Base-by-base conservation (phyloP, 352 stramenopile genomes). In the Elongisporangium undulatum region DNA sequence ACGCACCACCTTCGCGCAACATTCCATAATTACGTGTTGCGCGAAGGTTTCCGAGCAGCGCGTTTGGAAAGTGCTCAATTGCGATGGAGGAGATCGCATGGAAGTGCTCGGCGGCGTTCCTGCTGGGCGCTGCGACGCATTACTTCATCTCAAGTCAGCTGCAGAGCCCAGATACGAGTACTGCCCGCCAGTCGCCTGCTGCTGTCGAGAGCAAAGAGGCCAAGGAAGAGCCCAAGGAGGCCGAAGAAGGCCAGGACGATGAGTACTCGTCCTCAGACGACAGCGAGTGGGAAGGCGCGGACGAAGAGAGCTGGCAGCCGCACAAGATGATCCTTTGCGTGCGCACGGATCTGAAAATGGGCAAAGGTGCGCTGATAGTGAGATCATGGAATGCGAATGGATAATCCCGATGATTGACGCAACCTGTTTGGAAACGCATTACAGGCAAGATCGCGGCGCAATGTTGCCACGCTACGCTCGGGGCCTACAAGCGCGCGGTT, bases 241-340 rank as follows among this genome's bases (percentile, higher is more conserved):
- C 63, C 21, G 66, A 56, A 12, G 57, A 70, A 26, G 56, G 59
- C 20, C 56, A 50, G 4, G 60, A 77, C 21, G 64, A 67, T 34
- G 62, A 64, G 12, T 3, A 17, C 16, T 48, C 52, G 26, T 52
- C 38, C 50, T 81, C 76, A 4, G 77, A 85, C 17, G 82, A 92
- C 26, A 63, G 65, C 38, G 77, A 82, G 24, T 91, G 81, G 72
- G 78, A 91, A 45, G 85, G 72, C 62, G 70, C 73, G 48, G 83
- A 94, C 53, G 74, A 74, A 7, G 61, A 68, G 38, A 77, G 55
- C 59, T 92, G 70, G 75, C 58, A 78, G 59, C 84, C 84, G 20
- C 86, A 95, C 75, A 97, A 96, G 65, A 98, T 98, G 92, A 89
- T 99, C 55, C 81, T 99, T 19, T 96, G 90, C 60, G 96, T 98